Conservation (phyloP, 2,329 filamentous ascomycete genomes). For the Cladosporium phlei region DNA sequence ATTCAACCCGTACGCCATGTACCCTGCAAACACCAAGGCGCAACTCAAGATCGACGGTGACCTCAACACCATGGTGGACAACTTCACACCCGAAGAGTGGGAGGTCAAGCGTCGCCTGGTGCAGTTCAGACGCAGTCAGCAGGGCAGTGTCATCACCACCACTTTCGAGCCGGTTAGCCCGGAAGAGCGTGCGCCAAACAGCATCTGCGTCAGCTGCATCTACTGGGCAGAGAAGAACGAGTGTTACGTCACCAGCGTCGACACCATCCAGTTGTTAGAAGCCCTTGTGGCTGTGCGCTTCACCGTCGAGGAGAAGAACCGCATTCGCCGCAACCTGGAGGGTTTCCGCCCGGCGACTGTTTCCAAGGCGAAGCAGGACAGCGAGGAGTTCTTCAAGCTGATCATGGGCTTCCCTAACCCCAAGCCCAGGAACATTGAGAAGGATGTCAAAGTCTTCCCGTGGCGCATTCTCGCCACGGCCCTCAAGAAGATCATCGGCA, state of each 20-base stretch:
- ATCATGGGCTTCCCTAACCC: conserved; percentile 97
- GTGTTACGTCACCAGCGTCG: conserved; percentile 92
- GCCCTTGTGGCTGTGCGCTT: conserved; percentile 82
- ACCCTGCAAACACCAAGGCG: conserved; percentile 68
- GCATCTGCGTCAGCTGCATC: conserved; percentile 95
- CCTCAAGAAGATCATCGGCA: conserved; percentile 96
- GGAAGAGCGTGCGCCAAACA: conserved; percentile 74
- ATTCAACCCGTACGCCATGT: conserved; percentile 76
- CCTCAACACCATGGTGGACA: conserved; percentile 73
- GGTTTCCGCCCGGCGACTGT: conserved; percentile 90
- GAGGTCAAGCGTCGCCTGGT: conserved; percentile 77
- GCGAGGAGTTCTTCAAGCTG: conserved; percentile 96
- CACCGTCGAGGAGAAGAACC: conserved; percentile 96
- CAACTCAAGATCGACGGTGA: conserved; percentile 80
- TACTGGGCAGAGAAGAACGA: conserved; percentile 90
- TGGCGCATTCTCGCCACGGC: conserved; percentile 87
- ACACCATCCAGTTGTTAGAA: conserved; percentile 93
- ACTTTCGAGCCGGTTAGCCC: conserved; percentile 74
- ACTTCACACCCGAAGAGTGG: conserved; percentile 80
- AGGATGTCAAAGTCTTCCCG: conserved; percentile 97
- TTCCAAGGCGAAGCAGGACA: conserved; percentile 86
- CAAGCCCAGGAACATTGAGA: conserved; percentile 96
- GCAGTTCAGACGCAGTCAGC: conserved; percentile 77
- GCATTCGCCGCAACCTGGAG: conserved; percentile 91
- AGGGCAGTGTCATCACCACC: conserved; percentile 73